Conservation (phyloP, 2,329 filamentous ascomycete genomes). For the Ophiostoma pallidulum region DNA sequence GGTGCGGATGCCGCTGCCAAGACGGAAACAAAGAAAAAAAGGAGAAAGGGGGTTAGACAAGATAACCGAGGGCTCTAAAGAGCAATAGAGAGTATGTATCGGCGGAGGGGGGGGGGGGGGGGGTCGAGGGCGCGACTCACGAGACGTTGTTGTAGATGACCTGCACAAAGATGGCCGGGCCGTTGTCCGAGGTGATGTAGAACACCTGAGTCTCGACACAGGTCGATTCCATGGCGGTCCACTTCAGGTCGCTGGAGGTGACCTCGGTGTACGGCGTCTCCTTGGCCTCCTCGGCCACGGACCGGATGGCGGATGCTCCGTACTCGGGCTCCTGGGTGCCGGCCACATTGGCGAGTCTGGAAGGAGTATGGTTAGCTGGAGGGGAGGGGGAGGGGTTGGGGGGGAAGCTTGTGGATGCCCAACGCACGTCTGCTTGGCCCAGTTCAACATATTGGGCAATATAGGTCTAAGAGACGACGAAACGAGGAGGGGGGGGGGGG, state of each 20-base stretch:
- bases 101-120: not conserved
- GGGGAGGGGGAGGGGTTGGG: not conserved
- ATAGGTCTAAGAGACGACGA: not conserved
- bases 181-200: conserved; percentile 75
- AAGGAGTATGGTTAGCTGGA: not conserved
- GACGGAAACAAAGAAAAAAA: not conserved
- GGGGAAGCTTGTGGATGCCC: no score
- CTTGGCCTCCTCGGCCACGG: conserved; percentile 73
- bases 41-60: no score
- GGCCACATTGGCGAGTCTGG: conserved; percentile 68
- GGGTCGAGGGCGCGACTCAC: conserved; percentile 42
- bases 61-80: no score
- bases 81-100: no score
- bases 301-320: conserved; percentile 73
- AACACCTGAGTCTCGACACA: conserved; percentile 93
- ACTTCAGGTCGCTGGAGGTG: conserved; percentile 69
- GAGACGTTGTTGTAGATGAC: conserved; percentile 96
- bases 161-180: conserved; percentile 70
- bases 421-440: conserved; percentile 81
- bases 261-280: conserved; percentile 72
- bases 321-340: conserved; percentile 96
- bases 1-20: conserved; percentile 67
- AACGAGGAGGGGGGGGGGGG: not conserved
- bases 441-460: conserved; percentile 66
- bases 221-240: conserved; percentile 72